Percentiles rank a stretch among this genome's conserved stretches.
Evolutionary conservation across 371 early-diverging fungal genomes (phyloP).

Genomic region (Zychaea mexicana): DNA sequence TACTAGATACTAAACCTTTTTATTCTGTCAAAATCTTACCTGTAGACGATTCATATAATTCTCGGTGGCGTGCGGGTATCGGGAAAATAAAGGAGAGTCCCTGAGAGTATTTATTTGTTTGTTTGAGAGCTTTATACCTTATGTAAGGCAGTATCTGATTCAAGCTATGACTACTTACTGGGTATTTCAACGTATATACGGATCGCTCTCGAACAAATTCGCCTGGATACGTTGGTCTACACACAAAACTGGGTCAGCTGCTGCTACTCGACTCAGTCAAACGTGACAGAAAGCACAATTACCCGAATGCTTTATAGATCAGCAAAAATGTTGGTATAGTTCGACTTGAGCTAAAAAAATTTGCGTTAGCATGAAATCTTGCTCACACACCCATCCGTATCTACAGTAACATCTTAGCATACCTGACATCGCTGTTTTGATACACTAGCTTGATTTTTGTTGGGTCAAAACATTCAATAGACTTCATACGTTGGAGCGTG

Average conservation of each 20-base stretch:
- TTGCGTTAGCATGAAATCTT: neutral
- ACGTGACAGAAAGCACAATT: slow-evolving; percentile 7
- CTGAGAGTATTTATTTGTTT: slow-evolving; percentile 20
- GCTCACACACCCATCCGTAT: neutral
- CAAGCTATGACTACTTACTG: slow-evolving; percentile 57
- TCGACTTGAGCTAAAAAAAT: slow-evolving; percentile 53
- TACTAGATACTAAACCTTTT: no score
- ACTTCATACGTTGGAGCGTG: slow-evolving; percentile 61
- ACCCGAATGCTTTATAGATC: slow-evolving; percentile 76
- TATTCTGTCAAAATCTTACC: slow-evolving; percentile 31
- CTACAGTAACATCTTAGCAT: neutral
- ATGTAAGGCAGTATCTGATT: no score
- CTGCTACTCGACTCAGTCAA: neutral
- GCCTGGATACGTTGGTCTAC: slow-evolving; percentile 69
- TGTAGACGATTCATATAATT: slow-evolving; percentile 47
- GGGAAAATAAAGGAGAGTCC: slow-evolving; percentile 77
- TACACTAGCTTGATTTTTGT: slow-evolving; percentile 63
- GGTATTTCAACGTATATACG: slow-evolving; percentile 70
- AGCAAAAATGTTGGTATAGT: slow-evolving; percentile 68
- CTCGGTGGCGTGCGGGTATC: slow-evolving; percentile 62
- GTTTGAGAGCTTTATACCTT: no score
- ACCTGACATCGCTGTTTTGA: slow-evolving; percentile 69
- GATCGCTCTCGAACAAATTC: slow-evolving; percentile 55
- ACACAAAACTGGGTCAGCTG: neutral
- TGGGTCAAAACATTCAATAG: slow-evolving; percentile 68